A percentile compares a stretch with the other conserved stretches of the same genome.
phyloP scores from a whole-genome alignment of 768 basidiomycete species.

The Leucocoprinus sp. region DNA sequence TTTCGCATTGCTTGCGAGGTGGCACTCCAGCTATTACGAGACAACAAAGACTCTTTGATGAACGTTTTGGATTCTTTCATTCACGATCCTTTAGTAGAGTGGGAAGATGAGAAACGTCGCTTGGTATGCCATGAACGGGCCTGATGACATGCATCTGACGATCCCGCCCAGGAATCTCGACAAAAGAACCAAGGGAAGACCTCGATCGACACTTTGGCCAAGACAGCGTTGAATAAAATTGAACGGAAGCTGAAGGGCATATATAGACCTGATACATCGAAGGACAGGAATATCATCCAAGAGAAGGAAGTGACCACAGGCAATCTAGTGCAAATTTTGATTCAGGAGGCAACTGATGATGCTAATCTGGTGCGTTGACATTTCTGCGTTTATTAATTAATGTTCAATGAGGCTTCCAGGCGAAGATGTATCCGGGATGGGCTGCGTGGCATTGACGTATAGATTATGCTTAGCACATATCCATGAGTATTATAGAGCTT shows the following conservation, averaged over 20 bases:
- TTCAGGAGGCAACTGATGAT: slow-evolving; percentile 76
- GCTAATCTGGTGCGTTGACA: slow-evolving; percentile 47
- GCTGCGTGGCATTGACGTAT: slow-evolving; percentile 60
- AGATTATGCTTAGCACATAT: background rate
- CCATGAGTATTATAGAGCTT: background rate
- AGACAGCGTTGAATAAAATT: slow-evolving; percentile 72
- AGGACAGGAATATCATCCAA: slow-evolving; percentile 19
- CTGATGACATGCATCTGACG: background rate
- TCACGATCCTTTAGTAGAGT: slow-evolving; percentile 95
- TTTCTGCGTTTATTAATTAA: background rate
- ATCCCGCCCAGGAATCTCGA: slow-evolving; percentile 34
- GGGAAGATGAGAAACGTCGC: slow-evolving; percentile 77
- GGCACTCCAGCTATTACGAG: slow-evolving; percentile 76
- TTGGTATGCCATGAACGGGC: slow-evolving; percentile 27
- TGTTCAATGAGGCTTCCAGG: slow-evolving; percentile 33
- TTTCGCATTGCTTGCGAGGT: slow-evolving; percentile 90
- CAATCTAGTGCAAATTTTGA: slow-evolving; percentile 85
- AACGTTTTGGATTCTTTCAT: slow-evolving; percentile 94
- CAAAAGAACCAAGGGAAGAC: slow-evolving; percentile 37
- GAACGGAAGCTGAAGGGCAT: slow-evolving; percentile 75
- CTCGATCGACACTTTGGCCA: slow-evolving; percentile 57
- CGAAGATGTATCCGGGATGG: slow-evolving; percentile 90
- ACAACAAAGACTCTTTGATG: slow-evolving; percentile 90
- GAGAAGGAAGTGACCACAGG: slow-evolving; percentile 63
- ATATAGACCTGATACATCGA: slow-evolving; percentile 45